Evolutionary conservation across 2,329 filamentous ascomycete genomes (phyloP).

Genomic region (Colletotrichum musicola): DNA sequence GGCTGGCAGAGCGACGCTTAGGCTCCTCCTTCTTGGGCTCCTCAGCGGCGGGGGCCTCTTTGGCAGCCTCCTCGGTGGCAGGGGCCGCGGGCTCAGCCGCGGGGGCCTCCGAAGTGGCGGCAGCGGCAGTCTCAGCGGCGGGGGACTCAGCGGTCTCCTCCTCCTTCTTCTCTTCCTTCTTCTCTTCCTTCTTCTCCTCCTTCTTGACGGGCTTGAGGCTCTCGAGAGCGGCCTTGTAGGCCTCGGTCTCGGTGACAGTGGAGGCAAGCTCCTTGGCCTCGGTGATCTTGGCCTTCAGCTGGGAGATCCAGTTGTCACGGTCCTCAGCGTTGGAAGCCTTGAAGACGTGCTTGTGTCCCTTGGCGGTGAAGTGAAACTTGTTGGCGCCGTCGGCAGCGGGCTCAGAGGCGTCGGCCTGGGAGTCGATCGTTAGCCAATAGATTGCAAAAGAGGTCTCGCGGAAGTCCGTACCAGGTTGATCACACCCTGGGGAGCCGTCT

Average conservation of each 20-base stretch:
- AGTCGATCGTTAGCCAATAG: constrained; percentile 45
- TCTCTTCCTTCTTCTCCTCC: constrained; percentile 61
- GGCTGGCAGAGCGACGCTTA: constrained; percentile 73
- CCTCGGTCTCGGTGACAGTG: constrained; percentile 80
- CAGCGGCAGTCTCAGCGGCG: constrained; percentile 50
- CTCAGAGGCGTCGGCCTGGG: constrained; percentile 73
- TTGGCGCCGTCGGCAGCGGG: constrained; percentile 79
- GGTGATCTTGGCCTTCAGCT: constrained; percentile 83
- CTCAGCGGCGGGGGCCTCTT: constrained; percentile 45
- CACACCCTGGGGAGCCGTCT: constrained; percentile 82
- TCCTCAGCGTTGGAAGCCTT: constrained; percentile 81
- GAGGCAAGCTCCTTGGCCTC: constrained; percentile 87
- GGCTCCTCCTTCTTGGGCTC: constrained; percentile 67
- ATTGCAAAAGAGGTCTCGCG: constrained; percentile 11
- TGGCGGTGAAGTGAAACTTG: constrained; percentile 88
- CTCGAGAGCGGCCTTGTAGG: constrained; percentile 89
- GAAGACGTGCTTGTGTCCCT: constrained; percentile 93
- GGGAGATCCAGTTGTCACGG: constrained; percentile 92
- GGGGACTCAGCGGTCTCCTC: constrained; percentile 58
- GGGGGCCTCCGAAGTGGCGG: constrained; percentile 46
- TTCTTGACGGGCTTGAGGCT: constrained; percentile 68
- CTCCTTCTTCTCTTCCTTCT: constrained; percentile 60
- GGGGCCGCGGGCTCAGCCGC: constrained; percentile 45
- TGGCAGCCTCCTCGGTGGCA: constrained; percentile 45
- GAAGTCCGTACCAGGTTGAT: constrained; percentile 81